Evolutionary conservation across 371 early-diverging fungal species (phyloP).

Genomic region (Lichtheimia corymbifera): DNA sequence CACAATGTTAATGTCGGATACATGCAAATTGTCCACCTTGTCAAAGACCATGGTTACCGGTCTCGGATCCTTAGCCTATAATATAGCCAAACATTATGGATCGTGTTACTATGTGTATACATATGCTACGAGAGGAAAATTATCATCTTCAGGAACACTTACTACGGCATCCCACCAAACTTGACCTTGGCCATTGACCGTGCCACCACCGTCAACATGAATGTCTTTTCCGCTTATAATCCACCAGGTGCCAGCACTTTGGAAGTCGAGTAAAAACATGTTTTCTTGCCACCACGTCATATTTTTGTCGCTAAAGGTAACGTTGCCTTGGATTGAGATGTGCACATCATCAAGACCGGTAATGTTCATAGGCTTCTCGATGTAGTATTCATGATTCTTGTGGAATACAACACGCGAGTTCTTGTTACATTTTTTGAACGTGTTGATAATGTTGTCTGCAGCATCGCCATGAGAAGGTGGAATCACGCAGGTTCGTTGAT

Average conservation of each 20-base stretch:
- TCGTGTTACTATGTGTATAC: too few relatives aligned
- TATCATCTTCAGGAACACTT: neutral
- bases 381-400: slow-evolving; percentile 3
- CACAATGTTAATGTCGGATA: slow-evolving; percentile 11
- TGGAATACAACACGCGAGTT: slow-evolving; percentile 8
- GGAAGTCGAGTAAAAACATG: slow-evolving; percentile 20
- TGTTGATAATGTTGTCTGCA: slow-evolving; percentile 6
- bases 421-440: slow-evolving; percentile 9
- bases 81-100: neutral
- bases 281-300: slow-evolving; percentile 24
- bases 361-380: slow-evolving; percentile 17
- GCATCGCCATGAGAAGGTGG: slow-evolving; percentile 9
- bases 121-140: too few relatives aligned
- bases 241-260: slow-evolving; percentile 29
- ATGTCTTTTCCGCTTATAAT: slow-evolving; percentile 20
- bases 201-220: slow-evolving; percentile 21
- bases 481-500: slow-evolving; percentile 5
- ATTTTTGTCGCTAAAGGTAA: slow-evolving; percentile 11
- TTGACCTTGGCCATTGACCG: slow-evolving; percentile 21
- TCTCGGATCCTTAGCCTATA: slow-evolving; percentile 16
- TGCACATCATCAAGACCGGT: slow-evolving; percentile 21
- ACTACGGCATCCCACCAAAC: slow-evolving; percentile 24
- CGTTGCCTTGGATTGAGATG: slow-evolving; percentile 17
- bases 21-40: slow-evolving; percentile 15
- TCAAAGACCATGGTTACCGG: slow-evolving; percentile 21